Evolutionary conservation across 441 rosid species (phyloP), one percentile per base, ranked within the genome.

Genomic region (Erodium trifolium): DNA sequence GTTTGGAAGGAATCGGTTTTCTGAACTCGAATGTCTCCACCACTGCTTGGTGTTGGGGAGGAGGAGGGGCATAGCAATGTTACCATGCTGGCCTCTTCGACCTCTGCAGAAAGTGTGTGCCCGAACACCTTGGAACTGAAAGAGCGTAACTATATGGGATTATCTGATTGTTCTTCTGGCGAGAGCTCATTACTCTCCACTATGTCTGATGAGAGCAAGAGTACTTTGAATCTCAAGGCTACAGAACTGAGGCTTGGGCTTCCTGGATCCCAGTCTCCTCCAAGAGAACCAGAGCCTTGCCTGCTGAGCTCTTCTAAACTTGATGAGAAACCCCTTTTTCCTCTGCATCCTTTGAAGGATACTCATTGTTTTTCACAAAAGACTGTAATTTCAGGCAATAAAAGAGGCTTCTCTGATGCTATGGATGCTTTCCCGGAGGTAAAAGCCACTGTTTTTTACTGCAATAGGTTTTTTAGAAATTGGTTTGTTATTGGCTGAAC

Each of bases 91-190:
- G 68, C 69, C 72, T 78, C 82, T 76, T 71, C 83, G 0, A 31
- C 72, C 73, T 80, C 84, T 34, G 17, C 70, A 55, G 76, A 70
- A 2, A 75, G 80, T 70, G 69, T 73, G 68, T 78, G 86, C 77
- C 90, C 75, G 75, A 88, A 76, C 60, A 76, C 78, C 66, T 71
- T 76, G 17, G 81, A 78, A 41, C 49, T 85, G 53, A 80, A 80
- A 68, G 88, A 84, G 76, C 82, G 76, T 16, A 87, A 87, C 76
- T 87, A 87, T 77, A 79, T 87, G 79, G 84, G 83, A 29, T 31
- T 85, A 47, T 80, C 86, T 16, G 83, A 80, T 65, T 73, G 81
- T 43, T 84, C 87, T 51, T 82, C 89, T 17, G 80, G 72, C 19
- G 84, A 81, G 69, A 78, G 85, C 73, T 83, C 89, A 16, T 74